Evolutionary conservation across 1,139 yeast species (phyloP).

Genomic region (Lizanozyma gosingica): DNA sequence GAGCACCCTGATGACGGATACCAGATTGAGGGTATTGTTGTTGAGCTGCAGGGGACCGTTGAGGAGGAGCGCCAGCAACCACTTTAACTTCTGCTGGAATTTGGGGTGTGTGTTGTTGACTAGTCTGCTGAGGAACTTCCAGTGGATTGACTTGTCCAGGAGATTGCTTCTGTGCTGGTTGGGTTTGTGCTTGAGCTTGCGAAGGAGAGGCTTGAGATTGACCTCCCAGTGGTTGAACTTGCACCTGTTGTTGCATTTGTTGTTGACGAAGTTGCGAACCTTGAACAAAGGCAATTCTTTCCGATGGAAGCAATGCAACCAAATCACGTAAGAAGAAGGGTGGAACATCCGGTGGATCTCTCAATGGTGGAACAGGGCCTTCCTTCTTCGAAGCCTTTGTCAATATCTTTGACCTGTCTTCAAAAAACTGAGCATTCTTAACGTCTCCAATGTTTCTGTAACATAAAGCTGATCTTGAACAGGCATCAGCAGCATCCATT

Average conservation of each 20-base stretch:
- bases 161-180: slow-evolving; percentile 7
- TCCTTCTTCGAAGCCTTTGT: slow-evolving; percentile 34
- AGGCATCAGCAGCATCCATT: slow-evolving; percentile 53
- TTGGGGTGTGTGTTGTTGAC: slow-evolving; percentile 3
- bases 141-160: slow-evolving; percentile 4
- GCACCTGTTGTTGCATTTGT: slow-evolving; percentile 7
- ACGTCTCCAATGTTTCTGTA: slow-evolving; percentile 40
- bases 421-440: slow-evolving; percentile 31
- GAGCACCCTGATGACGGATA: slow-evolving; percentile 2
- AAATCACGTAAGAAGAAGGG: slow-evolving; percentile 37
- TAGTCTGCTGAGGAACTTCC: slow-evolving; percentile 2
- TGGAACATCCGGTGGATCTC: slow-evolving; percentile 46
- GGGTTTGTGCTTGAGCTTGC: slow-evolving; percentile 8
- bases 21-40: slow-evolving; percentile 3
- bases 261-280: slow-evolving; percentile 8
- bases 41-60: slow-evolving; percentile 5
- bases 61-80: slow-evolving; percentile 2
- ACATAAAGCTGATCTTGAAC: slow-evolving; percentile 42
- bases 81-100: slow-evolving; percentile 2
- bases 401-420: slow-evolving; percentile 33
- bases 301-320: slow-evolving; percentile 34
- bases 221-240: slow-evolving; percentile 10
- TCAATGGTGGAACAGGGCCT: slow-evolving; percentile 34
- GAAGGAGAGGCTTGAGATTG: slow-evolving; percentile 8
- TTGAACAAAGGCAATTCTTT: slow-evolving; percentile 31